Evolutionary conservation across 2,329 filamentous ascomycete species (phyloP).

Genomic region (Graphilbum ipis-grandicollis): DNA sequence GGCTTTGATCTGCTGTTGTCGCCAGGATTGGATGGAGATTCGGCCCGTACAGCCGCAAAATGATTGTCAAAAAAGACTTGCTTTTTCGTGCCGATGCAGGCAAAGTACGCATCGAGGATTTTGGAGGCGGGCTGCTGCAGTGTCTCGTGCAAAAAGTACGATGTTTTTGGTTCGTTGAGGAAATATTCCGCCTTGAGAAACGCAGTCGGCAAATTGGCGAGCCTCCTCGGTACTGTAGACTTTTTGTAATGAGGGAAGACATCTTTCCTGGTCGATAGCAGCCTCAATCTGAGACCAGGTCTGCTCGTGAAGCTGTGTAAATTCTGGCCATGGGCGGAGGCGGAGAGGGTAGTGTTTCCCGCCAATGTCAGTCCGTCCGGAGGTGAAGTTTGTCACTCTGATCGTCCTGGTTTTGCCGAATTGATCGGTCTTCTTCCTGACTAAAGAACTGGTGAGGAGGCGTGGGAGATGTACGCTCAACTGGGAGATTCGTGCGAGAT

Average conservation of each 20-base stretch:
- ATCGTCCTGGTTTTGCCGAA: too few relatives aligned
- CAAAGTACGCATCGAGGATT: not conserved
- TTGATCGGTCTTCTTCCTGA: too few relatives aligned
- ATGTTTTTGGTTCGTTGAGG: slow-evolving; percentile 1
- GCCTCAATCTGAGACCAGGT: not conserved
- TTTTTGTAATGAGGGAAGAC: too few relatives aligned
- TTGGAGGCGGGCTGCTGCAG: not conserved
- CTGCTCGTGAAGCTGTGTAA: not conserved
- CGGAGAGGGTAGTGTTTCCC: not conserved
- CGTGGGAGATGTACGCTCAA: too few relatives aligned
- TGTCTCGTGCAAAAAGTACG: not conserved
- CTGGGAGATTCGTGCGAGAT: too few relatives aligned
- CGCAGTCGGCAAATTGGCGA: not conserved
- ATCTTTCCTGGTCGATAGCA: not conserved
- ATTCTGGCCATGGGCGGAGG: slow-evolving; percentile 1
- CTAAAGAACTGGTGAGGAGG: too few relatives aligned
- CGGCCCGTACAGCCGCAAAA: not conserved
- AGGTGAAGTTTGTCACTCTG: too few relatives aligned
- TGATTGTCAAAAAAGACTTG: not conserved
- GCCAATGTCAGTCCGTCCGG: not conserved
- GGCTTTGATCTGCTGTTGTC: too few relatives aligned
- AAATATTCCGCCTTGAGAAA: not conserved
- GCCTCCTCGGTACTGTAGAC: not conserved
- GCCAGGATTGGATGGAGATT: too few relatives aligned
- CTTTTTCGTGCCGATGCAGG: not conserved